Evolutionary conservation across 2,329 filamentous ascomycete genomes (phyloP).

Genomic region (Botryosphaeria dothidea): DNA sequence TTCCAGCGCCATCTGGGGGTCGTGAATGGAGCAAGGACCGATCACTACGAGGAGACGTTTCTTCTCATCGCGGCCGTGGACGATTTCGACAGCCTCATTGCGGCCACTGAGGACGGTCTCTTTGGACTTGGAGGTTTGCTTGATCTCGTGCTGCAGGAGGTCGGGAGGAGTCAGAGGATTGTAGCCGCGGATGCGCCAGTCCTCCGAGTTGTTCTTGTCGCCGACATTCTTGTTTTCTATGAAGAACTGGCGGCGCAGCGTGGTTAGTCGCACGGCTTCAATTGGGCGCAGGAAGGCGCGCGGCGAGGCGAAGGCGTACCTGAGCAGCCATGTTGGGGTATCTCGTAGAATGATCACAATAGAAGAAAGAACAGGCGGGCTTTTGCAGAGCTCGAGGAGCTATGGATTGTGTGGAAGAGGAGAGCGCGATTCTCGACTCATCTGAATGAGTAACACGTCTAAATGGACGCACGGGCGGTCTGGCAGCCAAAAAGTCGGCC

Average conservation of each 20-base stretch:
- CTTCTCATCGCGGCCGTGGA: conserved; percentile 59
- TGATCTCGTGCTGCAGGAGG: conserved; percentile 91
- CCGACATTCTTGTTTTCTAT: conserved; percentile 52
- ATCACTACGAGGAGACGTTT: conserved; percentile 75
- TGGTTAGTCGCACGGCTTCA: neutral
- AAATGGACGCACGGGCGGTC: conserved; percentile 10
- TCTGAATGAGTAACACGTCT: neutral
- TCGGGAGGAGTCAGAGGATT: conserved; percentile 92
- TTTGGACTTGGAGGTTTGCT: conserved; percentile 52
- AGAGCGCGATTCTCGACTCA: neutral
- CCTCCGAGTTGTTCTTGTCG: conserved; percentile 50
- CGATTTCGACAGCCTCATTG: conserved; percentile 61
- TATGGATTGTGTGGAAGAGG: neutral
- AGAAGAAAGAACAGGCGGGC: neutral
- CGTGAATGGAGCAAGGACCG: conserved; percentile 96
- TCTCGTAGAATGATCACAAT: neutral
- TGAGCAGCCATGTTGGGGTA: conserved; percentile 9
- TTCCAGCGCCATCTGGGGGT: conserved; percentile 83
- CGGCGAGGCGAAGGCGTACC: neutral
- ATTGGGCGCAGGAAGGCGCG: neutral
- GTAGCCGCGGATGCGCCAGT: conserved; percentile 71
- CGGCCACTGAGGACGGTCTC: conserved; percentile 61
- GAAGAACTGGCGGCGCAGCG: conserved; percentile 44
- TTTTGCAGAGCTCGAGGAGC: neutral
- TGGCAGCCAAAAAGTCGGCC: conserved; percentile 1